Evolutionary conservation across 805 yeast species (phyloP).

Genomic region (Cyberlindnera euphorbiae): DNA sequence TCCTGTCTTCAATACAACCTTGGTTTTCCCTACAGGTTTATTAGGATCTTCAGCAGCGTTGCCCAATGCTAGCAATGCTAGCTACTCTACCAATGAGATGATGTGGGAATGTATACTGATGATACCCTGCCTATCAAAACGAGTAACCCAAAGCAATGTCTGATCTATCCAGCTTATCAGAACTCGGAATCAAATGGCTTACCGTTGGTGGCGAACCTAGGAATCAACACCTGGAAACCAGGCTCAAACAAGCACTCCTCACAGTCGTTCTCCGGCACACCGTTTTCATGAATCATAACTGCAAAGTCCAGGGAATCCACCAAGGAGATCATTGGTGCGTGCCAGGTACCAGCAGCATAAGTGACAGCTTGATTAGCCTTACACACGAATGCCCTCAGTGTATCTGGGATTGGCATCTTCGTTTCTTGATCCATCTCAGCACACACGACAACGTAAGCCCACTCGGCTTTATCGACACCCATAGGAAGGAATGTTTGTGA

Average conservation of each 20-base stretch:
- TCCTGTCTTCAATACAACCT: no score
- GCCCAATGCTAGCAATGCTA: no score
- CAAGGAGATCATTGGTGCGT: conserved; percentile 92
- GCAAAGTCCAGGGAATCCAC: conserved; percentile 72
- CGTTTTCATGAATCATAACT: conserved; percentile 84
- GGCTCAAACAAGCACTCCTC: conserved; percentile 72
- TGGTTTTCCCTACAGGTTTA: no score
- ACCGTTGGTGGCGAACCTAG: conserved; percentile 4
- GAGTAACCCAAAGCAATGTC: no score
- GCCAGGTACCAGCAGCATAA: conserved; percentile 84
- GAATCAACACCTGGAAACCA: conserved; percentile 36
- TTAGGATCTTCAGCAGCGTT: no score
- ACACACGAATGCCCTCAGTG: conserved; percentile 65
- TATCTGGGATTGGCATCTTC: conserved; percentile 56
- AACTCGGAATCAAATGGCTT: conserved; percentile 2
- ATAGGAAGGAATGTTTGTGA: conserved; percentile 91
- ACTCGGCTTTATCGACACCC: conserved; percentile 53
- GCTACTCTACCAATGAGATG: no score
- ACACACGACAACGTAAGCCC: conserved; percentile 76
- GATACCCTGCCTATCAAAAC: no score
- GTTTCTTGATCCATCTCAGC: conserved; percentile 43
- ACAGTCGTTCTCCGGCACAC: conserved; percentile 73
- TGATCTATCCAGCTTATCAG: no score
- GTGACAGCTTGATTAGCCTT: conserved; percentile 86
- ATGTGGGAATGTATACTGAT: no score